phyloP scores from a whole-genome alignment of 2,329 filamentous ascomycete species.

The Pestalotiopsis fici region DNA sequence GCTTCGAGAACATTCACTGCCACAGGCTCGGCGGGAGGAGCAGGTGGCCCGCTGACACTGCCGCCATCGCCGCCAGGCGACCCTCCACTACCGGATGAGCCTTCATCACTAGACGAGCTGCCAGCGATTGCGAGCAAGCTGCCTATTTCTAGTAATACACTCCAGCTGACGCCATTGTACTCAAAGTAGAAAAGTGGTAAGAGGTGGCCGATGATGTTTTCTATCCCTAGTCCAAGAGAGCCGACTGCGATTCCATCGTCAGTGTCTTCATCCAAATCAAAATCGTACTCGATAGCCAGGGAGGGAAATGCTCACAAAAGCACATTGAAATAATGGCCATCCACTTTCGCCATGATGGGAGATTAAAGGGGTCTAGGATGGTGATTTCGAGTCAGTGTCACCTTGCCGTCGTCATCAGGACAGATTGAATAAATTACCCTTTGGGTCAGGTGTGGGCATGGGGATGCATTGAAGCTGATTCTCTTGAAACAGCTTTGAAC shows the following conservation, averaged over 20 bases:
- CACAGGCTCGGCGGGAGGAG: no score
- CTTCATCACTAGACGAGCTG: no score
- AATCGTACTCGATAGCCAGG: not conserved
- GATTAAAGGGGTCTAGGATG: conserved; percentile 29
- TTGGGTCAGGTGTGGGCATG: conserved; percentile 30
- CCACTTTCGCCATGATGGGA: conserved; percentile 32
- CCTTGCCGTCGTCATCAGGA: not conserved
- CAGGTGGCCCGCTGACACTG: no score
- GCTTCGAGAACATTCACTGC: conserved; percentile 22
- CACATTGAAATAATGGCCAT: conserved; percentile 26
- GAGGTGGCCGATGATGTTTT: conserved; percentile 28
- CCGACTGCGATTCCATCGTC: conserved; percentile 19
- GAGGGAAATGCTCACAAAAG: conserved; percentile 26
- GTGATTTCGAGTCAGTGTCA: not conserved
- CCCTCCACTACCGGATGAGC: no score
- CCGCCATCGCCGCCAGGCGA: no score
- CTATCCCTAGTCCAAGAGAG: conserved; percentile 26
- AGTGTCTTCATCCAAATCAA: conserved; percentile 28
- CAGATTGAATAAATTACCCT: conserved; percentile 18
- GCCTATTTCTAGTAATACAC: no score
- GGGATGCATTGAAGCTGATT: conserved; percentile 21
- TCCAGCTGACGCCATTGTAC: conserved; percentile 33
- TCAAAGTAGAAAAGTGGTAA: conserved; percentile 35
- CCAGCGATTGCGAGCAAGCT: no score
- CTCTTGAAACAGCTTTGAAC: conserved; percentile 18